Evolutionary conservation across 2,329 filamentous ascomycete genomes (phyloP), one percentile per base, ranked within the genome.

Genomic region (Neofusicoccum umdonicola): DNA sequence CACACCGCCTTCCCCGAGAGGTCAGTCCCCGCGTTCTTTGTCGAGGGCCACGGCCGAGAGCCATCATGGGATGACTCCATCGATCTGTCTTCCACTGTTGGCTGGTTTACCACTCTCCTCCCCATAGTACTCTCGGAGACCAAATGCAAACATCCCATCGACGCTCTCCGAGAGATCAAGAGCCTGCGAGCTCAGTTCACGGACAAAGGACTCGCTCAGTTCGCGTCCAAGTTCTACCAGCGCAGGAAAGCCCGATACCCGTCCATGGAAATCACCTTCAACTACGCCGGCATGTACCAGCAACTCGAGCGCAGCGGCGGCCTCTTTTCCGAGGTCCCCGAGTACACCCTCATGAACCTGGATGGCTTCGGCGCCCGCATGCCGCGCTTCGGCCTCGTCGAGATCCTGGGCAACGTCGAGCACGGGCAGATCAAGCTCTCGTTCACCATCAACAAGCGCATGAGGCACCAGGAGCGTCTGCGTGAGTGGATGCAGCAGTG

Each of bases 231-330:
- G 3, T 62, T 51, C 45, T 62, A 27, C 19, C 22, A 42, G 9
- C 45, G 58, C 19, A 34, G n/a, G 9, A 45, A 15, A 34, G 6
- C 44, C 3, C 44, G 9, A n/a, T 39, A 56, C 7, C 11, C 22
- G 6, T 84, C 84, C 0, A 80, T 87, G 54, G 86, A 88, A 71
- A 77, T 88, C 42, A 79, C 87, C 39, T 87, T 88, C 71, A 87
- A 81, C 64, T 86, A 84, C 67, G 76, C 81, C 1, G 84, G 85
- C 3, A 80, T 80, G 0, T 73, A 81, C 15, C 80, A 84, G 56
- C 79, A 82, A n/a, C 71, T 84, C 0, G 81, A 83, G 58, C 77
- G 77, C 1, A 5, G 13, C 2, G 54, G 31, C 4, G 13, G 61
- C 39, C 61, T 63, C 50, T 63, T 63, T 22, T 35, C 47, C n/a